These are phyloP conservation scores for Chionographis japonica DNA, from an alignment of 106 monocot genomes.

Conservation along the genomic window DNA sequence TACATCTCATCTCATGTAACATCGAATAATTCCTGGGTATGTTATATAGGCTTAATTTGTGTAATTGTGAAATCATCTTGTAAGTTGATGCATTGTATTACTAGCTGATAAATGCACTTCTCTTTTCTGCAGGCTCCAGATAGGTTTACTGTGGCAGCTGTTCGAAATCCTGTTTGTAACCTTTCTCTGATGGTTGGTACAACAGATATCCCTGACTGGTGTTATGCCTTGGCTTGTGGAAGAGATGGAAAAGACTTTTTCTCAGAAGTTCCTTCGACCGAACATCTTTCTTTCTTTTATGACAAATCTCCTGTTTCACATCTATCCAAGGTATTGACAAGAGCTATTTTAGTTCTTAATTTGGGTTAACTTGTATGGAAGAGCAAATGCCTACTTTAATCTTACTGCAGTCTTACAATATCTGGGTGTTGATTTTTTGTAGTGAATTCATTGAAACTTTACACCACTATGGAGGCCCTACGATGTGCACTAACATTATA, in stretches of 20 bases:
- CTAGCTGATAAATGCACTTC: not conserved
- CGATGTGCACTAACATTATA: no score
- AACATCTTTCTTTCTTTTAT: conserved; percentile 22
- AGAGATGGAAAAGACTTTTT: conserved; percentile 26
- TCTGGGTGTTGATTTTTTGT: not conserved
- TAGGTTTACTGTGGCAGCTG: conserved; percentile 37
- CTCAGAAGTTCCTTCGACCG: conserved; percentile 27
- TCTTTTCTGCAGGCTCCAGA: conserved; percentile 28
- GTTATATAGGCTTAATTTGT: no score
- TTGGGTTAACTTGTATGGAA: no score
- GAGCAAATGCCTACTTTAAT: not conserved
- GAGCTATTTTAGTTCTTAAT: no score
- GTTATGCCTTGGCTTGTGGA: conserved; percentile 40
- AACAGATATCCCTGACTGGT: conserved; percentile 57
- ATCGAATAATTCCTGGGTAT: no score
- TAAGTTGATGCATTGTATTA: no score
- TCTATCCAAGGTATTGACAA: conserved; percentile 38
- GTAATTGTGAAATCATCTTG: no score
- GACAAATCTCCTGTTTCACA: conserved; percentile 43
- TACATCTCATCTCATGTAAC: no score
- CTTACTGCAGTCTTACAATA: not conserved
- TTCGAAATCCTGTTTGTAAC: conserved; percentile 52
- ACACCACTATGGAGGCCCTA: no score
- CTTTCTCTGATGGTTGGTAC: conserved; percentile 48
- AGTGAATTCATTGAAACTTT: no score